Evolutionary conservation across 352 stramenopile species (phyloP), one percentile per base, ranked within the genome.

Genomic region (Globisporangium acanthophoron): DNA sequence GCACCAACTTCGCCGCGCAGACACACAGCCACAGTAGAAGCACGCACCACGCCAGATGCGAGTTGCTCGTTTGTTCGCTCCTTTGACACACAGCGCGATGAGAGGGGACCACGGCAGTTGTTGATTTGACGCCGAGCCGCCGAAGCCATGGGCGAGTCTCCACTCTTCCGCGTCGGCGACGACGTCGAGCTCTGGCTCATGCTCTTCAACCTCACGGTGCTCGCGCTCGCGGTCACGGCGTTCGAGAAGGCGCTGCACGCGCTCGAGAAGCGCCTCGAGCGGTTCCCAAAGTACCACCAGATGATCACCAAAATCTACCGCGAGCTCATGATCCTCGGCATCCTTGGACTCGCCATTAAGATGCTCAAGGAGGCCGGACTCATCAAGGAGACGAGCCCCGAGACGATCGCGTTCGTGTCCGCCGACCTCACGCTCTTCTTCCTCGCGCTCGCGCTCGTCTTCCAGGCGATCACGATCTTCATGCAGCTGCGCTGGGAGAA

Each of bases 231-330:
- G 35, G 57, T 89, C 15, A 70, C 85, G 9, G 18, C 78, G 24
- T 73, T 86, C 11, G 79, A 89, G 51, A 57, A 55, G 1, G 46
- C 37, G 8, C 60, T 87, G 33, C 76, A 89, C 50, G 44, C 61
- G 15, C 52, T 85, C 8, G 73, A 78, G 43, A 69, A 81, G 52
- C 68, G 78, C 46, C 45, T 81, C 9, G 56, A 76, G 5, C 56
- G 53, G 33, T 79, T 77, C 60, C 66, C 71, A 41, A 89, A 87
- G 59, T 89, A 86, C 57, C 73, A 87, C 58, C 70, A 87, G 49
- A 89, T 87, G 68, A 67, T 87, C 35, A 79, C 69, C 11, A 89
- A 89, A 50, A 67, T 69, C 21, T 88, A 78, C 52, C 58, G 71
- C 53, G 77, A 88, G 35, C 70, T 88, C 40, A 88, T 85, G 78